Evolutionary conservation across 1,139 yeast genomes (phyloP).

Genomic region (Casaregolazyma lundiana): DNA sequence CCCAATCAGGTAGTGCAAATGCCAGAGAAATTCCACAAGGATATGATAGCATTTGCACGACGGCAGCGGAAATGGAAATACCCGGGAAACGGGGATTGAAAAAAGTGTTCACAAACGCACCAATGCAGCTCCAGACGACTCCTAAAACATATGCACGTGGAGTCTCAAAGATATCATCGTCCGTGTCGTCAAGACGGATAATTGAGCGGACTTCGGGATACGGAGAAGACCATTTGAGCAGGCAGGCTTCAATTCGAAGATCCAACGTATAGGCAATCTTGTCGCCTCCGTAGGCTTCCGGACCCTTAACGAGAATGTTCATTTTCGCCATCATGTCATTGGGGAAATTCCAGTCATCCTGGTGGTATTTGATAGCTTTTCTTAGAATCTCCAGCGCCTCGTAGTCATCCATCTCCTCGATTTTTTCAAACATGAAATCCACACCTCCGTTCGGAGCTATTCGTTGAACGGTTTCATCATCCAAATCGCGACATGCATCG

Average conservation of each 20-base stretch:
- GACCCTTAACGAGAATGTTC: constrained; percentile 23
- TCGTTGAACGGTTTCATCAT: not conserved
- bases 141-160: constrained; percentile 54
- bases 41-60: constrained; percentile 54
- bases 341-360: constrained; percentile 49
- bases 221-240: constrained; percentile 44
- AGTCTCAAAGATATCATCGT: constrained; percentile 48
- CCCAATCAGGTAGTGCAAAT: constrained; percentile 45
- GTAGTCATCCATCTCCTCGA: constrained; percentile 36
- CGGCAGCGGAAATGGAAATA: constrained; percentile 43
- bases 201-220: constrained; percentile 63
- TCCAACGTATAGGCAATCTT: constrained; percentile 24
- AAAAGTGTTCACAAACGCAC: constrained; percentile 55
- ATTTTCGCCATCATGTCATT: constrained; percentile 34
- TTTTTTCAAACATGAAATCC: constrained; percentile 39
- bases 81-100: constrained; percentile 53
- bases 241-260: constrained; percentile 41
- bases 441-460: constrained; percentile 4
- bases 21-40: constrained; percentile 45
- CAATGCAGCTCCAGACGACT: constrained; percentile 50
- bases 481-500: not conserved
- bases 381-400: constrained; percentile 42
- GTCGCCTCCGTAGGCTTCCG: constrained; percentile 12
- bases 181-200: constrained; percentile 50
- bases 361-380: constrained; percentile 39